phyloP scores from a whole-genome alignment of 371 early-diverging fungal species.

The Lichtheimia hyalospora region DNA sequence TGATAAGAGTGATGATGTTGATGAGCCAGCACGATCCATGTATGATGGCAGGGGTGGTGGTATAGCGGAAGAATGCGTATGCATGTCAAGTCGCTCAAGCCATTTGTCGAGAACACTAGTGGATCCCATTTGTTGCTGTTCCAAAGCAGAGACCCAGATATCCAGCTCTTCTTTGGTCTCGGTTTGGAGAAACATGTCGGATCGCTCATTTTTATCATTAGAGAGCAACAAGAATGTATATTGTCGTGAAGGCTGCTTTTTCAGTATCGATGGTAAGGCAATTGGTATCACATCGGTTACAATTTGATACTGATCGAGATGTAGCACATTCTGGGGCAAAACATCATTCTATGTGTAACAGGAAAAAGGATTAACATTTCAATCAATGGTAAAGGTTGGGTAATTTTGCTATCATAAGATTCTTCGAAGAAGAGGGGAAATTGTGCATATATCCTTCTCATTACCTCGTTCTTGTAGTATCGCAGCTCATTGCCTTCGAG shows the following conservation, averaged over 20 bases:
- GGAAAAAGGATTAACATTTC: not conserved
- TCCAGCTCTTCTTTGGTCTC: slow-evolving; percentile 20
- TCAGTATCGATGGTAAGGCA: slow-evolving; percentile 6
- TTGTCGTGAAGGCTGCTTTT: slow-evolving; percentile 16
- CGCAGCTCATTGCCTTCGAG: slow-evolving; percentile 20
- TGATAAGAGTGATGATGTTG: slow-evolving; percentile 3
- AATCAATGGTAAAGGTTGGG: not conserved
- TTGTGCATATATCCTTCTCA: slow-evolving; percentile 15
- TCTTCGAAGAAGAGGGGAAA: slow-evolving; percentile 8
- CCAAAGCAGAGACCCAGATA: slow-evolving; percentile 27
- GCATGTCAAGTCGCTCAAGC: slow-evolving; percentile 36
- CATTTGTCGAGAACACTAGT: slow-evolving; percentile 45
- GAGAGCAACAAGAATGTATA: slow-evolving; percentile 33
- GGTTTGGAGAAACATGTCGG: slow-evolving; percentile 39
- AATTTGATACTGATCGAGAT: slow-evolving; percentile 33
- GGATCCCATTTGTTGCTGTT: slow-evolving; percentile 21
- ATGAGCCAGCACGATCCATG: not conserved
- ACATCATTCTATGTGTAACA: slow-evolving; percentile 26
- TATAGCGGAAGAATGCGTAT: not conserved
- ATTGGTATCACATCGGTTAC: slow-evolving; percentile 18
- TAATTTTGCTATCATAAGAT: not conserved
- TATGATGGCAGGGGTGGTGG: slow-evolving; percentile 4
- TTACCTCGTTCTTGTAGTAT: slow-evolving; percentile 24
- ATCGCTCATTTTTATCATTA: slow-evolving; percentile 31
- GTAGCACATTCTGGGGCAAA: slow-evolving; percentile 24